Percentiles rank a stretch among this genome's conserved stretches.
Conservation (phyloP, 495 filamentous ascomycete species). For the Astrocystis sublimbata region DNA sequence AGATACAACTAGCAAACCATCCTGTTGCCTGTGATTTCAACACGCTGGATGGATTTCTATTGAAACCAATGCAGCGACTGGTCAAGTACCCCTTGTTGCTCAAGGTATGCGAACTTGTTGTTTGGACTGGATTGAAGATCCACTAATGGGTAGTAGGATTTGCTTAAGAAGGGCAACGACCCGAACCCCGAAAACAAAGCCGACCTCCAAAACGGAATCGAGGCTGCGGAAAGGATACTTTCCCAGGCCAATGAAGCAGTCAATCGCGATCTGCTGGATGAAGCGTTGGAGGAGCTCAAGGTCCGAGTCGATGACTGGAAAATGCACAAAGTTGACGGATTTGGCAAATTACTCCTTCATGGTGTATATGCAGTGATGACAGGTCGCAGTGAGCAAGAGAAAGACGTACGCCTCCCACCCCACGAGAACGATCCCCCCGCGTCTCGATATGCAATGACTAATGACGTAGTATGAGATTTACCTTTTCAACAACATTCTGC, state of each 20-base stretch:
- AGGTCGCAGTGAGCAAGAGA: slow-evolving; percentile 77
- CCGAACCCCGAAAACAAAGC: slow-evolving; percentile 54
- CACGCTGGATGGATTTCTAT: slow-evolving; percentile 80
- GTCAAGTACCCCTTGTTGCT: slow-evolving; percentile 92
- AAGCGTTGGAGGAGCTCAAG: slow-evolving; percentile 78
- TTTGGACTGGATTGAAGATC: not conserved
- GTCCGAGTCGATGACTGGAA: slow-evolving; percentile 97
- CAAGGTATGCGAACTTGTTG: slow-evolving; percentile 56
- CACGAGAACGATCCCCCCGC: slow-evolving; percentile 8
- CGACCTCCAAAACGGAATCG: slow-evolving; percentile 71
- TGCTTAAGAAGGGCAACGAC: slow-evolving; percentile 79
- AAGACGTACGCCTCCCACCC: slow-evolving; percentile 78
- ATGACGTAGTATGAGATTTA: slow-evolving; percentile 86
- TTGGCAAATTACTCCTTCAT: slow-evolving; percentile 84
- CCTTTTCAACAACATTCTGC: slow-evolving; percentile 90
- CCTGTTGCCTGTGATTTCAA: slow-evolving; percentile 60
- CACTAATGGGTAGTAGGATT: slow-evolving; percentile 57
- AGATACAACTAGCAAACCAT: slow-evolving; percentile 54
- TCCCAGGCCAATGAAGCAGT: slow-evolving; percentile 86
- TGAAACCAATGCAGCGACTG: slow-evolving; percentile 95
- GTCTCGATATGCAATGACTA: slow-evolving; percentile 19
- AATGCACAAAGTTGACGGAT: slow-evolving; percentile 81
- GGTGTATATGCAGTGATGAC: slow-evolving; percentile 95
- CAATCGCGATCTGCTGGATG: slow-evolving; percentile 75
- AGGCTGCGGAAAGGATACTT: slow-evolving; percentile 73